Conservation (phyloP, 1,284 basidiomycete genomes). For the Vanrija sp. region DNA sequence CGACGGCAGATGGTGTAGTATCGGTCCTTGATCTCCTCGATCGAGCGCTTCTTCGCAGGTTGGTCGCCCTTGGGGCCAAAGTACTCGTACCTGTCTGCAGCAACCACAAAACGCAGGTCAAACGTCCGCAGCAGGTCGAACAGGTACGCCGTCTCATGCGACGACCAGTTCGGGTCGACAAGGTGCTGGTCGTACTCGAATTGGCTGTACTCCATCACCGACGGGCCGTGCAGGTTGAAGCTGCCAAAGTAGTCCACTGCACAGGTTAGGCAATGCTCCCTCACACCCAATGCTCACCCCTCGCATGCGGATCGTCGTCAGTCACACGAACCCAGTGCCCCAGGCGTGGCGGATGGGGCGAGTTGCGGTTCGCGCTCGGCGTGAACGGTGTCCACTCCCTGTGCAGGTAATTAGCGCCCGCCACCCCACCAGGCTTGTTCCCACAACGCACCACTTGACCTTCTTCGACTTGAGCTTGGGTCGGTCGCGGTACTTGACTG, state of each 20-base stretch:
- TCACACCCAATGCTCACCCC: slow-evolving; percentile 12
- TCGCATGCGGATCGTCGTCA: slow-evolving; percentile 30
- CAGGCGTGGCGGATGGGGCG: slow-evolving; percentile 17
- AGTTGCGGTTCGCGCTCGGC: slow-evolving; percentile 27
- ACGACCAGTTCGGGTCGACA: slow-evolving; percentile 79
- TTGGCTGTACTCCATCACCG: slow-evolving; percentile 75
- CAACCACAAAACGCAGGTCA: slow-evolving; percentile 85
- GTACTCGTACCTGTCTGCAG: slow-evolving; percentile 84
- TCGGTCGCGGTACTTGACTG: slow-evolving; percentile 79
- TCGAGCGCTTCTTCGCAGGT: slow-evolving; percentile 53
- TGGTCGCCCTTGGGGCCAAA: slow-evolving; percentile 15
- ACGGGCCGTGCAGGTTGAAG: slow-evolving; percentile 49
- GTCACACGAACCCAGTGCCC: slow-evolving; percentile 43
- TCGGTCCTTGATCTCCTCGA: slow-evolving; percentile 90
- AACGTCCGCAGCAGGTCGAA: slow-evolving; percentile 77
- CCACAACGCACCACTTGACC: slow-evolving; percentile 57
- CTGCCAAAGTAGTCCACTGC: slow-evolving; percentile 40
- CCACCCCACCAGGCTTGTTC: background rate
- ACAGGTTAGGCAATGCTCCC: slow-evolving; percentile 29
- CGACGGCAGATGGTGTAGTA: slow-evolving; percentile 92
- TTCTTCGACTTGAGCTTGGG: slow-evolving; percentile 54
- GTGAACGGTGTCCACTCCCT: slow-evolving; percentile 74
- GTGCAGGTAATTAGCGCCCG: background rate
- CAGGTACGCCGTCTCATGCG: slow-evolving; percentile 91
- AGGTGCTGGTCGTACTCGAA: slow-evolving; percentile 84